Conservation (phyloP, 495 filamentous ascomycete genomes). For the Daldinia caldariorum region DNA sequence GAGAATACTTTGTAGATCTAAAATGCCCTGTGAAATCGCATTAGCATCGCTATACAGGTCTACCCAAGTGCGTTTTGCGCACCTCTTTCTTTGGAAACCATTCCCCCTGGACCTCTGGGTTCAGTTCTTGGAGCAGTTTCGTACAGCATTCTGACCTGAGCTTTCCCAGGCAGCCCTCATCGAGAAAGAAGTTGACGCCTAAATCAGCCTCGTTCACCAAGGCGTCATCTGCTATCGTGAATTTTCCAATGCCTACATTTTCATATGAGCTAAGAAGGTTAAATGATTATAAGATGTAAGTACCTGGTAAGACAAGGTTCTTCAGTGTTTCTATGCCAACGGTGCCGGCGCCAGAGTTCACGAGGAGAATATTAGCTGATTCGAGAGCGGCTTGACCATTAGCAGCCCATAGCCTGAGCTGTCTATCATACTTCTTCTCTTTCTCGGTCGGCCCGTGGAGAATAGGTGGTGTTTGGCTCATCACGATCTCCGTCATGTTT, state of each 20-base stretch:
- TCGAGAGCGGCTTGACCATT: slow-evolving; percentile 91
- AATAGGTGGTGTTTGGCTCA: slow-evolving; percentile 61
- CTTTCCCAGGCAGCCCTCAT: slow-evolving; percentile 78
- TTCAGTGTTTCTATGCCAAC: slow-evolving; percentile 94
- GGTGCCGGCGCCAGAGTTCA: slow-evolving; percentile 84
- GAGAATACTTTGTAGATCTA: slow-evolving; percentile 47
- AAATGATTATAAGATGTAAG: slow-evolving; percentile 9
- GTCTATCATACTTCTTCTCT: slow-evolving; percentile 94
- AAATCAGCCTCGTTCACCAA: slow-evolving; percentile 82
- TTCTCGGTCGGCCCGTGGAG: slow-evolving; percentile 78
- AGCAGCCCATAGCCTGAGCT: slow-evolving; percentile 94
- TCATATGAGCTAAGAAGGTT: slow-evolving; percentile 27
- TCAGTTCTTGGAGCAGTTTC: slow-evolving; percentile 83
- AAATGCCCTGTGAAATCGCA: slow-evolving; percentile 23
- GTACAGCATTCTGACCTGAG: slow-evolving; percentile 82
- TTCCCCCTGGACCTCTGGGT: slow-evolving; percentile 89
- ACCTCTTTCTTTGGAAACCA: slow-evolving; percentile 61
- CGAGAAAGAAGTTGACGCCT: slow-evolving; percentile 96
- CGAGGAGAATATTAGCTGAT: slow-evolving; percentile 83
- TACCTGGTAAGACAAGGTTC: slow-evolving; percentile 90
- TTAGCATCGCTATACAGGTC: slow-evolving; percentile 38
- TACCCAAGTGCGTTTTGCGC: slow-evolving; percentile 34
- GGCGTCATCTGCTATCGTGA: slow-evolving; percentile 87
- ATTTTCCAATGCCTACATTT: slow-evolving; percentile 80
- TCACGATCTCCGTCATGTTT: slow-evolving; percentile 59